Evolutionary conservation across 495 filamentous ascomycete genomes (phyloP).

Genomic region (Lophiostoma macrostomum): DNA sequence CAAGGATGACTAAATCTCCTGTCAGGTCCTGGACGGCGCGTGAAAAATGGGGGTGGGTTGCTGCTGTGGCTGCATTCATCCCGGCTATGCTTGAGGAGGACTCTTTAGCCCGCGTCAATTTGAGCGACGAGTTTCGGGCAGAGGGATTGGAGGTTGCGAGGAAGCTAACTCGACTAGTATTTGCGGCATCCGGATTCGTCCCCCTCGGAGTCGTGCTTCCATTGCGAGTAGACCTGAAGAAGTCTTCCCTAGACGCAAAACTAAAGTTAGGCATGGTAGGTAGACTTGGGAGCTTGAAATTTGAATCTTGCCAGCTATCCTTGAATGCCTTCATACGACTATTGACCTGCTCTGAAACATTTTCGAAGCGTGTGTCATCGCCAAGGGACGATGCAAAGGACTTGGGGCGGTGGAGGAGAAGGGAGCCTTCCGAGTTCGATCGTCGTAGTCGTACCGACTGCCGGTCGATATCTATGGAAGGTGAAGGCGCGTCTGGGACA

Average conservation of each 20-base stretch:
- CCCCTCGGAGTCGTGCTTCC: constrained; percentile 30
- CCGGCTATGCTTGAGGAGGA: constrained; percentile 9
- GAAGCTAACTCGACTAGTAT: constrained; percentile 1
- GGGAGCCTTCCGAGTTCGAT: constrained; percentile 71
- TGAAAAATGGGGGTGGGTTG: constrained; percentile 53
- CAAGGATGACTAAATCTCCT: constrained; percentile 85
- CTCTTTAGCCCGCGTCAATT: constrained; percentile 4
- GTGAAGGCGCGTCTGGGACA: background rate
- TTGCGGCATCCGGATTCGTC: constrained; percentile 27
- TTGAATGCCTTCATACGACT: constrained; percentile 86
- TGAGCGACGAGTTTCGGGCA: background rate
- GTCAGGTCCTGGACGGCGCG: constrained; percentile 66
- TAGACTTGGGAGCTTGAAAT: constrained; percentile 65
- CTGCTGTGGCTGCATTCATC: constrained; percentile 34
- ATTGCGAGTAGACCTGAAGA: constrained; percentile 25
- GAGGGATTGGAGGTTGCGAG: background rate
- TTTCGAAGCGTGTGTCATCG: constrained; percentile 77
- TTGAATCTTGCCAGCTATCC: constrained; percentile 79
- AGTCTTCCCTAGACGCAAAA: constrained; percentile 40
- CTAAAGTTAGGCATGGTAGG: constrained; percentile 40
- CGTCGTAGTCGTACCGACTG: constrained; percentile 47
- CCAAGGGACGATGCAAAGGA: constrained; percentile 80
- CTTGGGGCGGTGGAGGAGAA: constrained; percentile 54
- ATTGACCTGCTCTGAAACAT: constrained; percentile 77
- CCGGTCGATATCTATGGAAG: background rate